Base-by-base conservation (phyloP, 257 asterid species). In the Ilex asprella region DNA sequence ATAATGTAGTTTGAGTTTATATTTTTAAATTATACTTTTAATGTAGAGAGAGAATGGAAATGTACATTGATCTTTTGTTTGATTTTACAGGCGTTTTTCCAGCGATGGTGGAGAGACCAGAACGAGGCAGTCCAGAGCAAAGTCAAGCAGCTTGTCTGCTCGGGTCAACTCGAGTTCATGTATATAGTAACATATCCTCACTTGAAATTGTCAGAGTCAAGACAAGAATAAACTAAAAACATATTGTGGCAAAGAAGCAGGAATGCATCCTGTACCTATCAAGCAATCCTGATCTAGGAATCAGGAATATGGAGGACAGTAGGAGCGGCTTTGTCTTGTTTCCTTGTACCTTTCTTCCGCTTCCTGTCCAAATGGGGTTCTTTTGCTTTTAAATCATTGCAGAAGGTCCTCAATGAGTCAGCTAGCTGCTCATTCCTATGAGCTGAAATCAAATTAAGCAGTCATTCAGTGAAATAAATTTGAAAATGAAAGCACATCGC, bases 81-180 rank as follows among this genome's bases (percentile, higher is more conserved):
- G 44, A 52, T 63, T 55, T 60, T 55, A 30, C 66, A 93, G 99
- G 97, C 99, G 2, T 93, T 93, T 79, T 86, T 93, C 71, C 97
- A 93, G 94, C 88, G 97, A 31, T 93, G 99, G 99, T 93, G 99
- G 99, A 78, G 84, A 52, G 63, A 79, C 16, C 99, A 93, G 78
- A 84, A 85, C 54, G 88, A 84, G 21, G 74, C 39, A 41, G 76
- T 75, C 79, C 85, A 87, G 77, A 72, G 72, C 52, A 82, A 78
- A 16, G 97, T 89, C 31, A 60, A 64, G 70, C 46, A 32, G 67
- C 94, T 93, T 11, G 92, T 93, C 71, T 68, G 61, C 70, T 78
- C 83, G 49, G 99, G 97, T 72, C 97, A 82, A 81, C 99, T 93
- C 39, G 99, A 93, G 85, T 74, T 93, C 67, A 87, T 93, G 99